Base-by-base conservation (phyloP, 2,329 filamentous ascomycete genomes). In the Penicillium sp. region DNA sequence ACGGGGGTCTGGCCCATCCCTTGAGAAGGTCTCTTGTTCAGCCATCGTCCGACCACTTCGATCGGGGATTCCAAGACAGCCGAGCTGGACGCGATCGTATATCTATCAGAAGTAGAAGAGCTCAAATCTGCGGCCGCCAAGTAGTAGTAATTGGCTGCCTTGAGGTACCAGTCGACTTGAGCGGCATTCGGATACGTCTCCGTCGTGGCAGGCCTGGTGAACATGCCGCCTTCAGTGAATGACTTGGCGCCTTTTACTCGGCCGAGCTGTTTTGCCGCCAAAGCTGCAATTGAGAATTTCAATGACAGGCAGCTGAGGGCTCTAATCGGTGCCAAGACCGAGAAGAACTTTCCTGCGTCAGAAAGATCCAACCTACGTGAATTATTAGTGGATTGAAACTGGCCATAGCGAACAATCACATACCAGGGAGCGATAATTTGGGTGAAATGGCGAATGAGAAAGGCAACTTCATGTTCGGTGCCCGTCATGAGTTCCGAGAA, bases 101-200 rank as follows among this genome's bases (percentile, higher is more conserved):
- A 66, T 44, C 63, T 57, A 60, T 63, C 63, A 49, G 55, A 71
- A 51, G 49, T 72, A 43, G 57, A 67, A 54, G 56, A 68, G 58
- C 65, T 72, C 32, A 77, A 68, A 2, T 79, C 72, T 3, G 79
- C 78, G 13, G 81, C 77, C 0, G 79, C 79, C 53, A 74, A 73
- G 53, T 82, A 80, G 63, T 83, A 83, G 59, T 83, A 83, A 46
- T 81, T 79, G 0, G 79, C 78, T 2, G 77, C 79, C 53, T 81
- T 81, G 59, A 82, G 79, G 48, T 75, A 77, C 80, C 81, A 83
- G 57, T 83, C 78, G 4, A 79, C 71, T 20, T 72, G 62, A 20
- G 64, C 60, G 0, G 71, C 63, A 43, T 77, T 75, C 13, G 78
- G 75, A 54, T 78, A 79, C 2, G 73, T 60, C 59, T 82, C 78